These are phyloP conservation scores for Abortiporus biennis DNA, from an alignment of 1,284 basidiomycete genomes.

Conservation along the genomic window DNA sequence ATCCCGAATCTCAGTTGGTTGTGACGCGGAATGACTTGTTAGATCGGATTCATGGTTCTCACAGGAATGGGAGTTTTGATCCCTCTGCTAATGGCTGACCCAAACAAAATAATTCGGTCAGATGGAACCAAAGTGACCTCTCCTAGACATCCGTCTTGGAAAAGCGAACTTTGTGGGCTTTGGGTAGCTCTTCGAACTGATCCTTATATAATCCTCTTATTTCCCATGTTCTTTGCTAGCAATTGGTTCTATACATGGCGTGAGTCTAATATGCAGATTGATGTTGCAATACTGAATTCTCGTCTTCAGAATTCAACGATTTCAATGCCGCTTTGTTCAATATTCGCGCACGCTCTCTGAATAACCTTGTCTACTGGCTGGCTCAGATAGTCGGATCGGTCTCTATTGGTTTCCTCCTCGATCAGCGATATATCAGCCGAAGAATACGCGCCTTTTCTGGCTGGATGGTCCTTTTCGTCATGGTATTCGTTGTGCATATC, in stretches of 20 bases:
- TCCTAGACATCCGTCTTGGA: conserved; percentile 66
- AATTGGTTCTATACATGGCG: conserved; percentile 80
- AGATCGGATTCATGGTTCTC: conserved; percentile 73
- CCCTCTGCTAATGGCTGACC: conserved; percentile 64
- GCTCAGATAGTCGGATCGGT: conserved; percentile 62
- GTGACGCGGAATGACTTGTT: conserved; percentile 4
- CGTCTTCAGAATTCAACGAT: conserved; percentile 53
- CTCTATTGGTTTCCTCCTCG: conserved; percentile 57
- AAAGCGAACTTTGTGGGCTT: conserved; percentile 44
- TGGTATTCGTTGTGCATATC: conserved; percentile 60
- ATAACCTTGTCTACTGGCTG: conserved; percentile 66
- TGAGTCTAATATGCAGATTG: conserved; percentile 25
- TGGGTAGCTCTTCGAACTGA: conserved; percentile 42
- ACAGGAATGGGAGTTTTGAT: conserved; percentile 60
- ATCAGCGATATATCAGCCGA: conserved; percentile 45
- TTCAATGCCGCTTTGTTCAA: conserved; percentile 62
- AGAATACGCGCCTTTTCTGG: conserved; percentile 59
- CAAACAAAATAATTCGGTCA: conserved; percentile 59
- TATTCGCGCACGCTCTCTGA: conserved; percentile 59
- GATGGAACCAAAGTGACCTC: conserved; percentile 66
- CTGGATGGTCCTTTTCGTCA: conserved; percentile 50
- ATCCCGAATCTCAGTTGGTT: not conserved
- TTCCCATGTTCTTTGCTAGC: conserved; percentile 53
- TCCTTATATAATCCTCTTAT: conserved; percentile 43
- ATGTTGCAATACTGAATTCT: not conserved